Conservation (phyloP, 352 stramenopile species). For the Phytophthora fragariaefolia region DNA sequence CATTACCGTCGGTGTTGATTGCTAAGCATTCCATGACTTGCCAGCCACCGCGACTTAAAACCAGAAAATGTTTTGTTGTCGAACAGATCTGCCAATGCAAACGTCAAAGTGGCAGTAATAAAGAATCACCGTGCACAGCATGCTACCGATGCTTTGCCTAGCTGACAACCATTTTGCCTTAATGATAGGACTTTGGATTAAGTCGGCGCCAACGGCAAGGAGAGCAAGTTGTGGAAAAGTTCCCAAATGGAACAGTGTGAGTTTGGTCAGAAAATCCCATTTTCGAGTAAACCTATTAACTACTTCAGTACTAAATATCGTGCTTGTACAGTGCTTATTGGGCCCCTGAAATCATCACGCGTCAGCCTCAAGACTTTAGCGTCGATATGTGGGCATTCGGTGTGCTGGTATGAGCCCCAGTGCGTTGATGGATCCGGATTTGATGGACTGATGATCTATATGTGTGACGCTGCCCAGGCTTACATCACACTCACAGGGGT, state of each 20-base stretch:
- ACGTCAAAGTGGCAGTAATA: conserved; percentile 75
- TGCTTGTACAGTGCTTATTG: conserved; percentile 62
- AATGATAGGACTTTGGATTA: conserved; percentile 70
- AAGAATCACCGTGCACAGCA: background rate
- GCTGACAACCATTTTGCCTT: too few relatives aligned
- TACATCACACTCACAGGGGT: conserved; percentile 84
- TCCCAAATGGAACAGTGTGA: conserved; percentile 74
- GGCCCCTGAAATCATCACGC: conserved; percentile 80
- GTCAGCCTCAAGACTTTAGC: conserved; percentile 68
- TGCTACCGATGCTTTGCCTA: too few relatives aligned
- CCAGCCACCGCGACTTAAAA: conserved; percentile 79
- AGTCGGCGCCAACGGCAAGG: conserved; percentile 49
- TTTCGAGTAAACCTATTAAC: too few relatives aligned
- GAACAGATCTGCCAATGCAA: conserved; percentile 53
- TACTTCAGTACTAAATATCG: conserved; percentile 5
- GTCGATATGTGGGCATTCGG: conserved; percentile 88
- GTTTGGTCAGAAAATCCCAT: too few relatives aligned
- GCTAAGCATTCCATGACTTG: too few relatives aligned
- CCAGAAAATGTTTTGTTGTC: conserved; percentile 80
- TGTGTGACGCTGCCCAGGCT: conserved; percentile 41
- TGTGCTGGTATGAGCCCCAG: conserved; percentile 51
- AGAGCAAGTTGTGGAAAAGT: conserved; percentile 60
- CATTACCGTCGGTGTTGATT: background rate
- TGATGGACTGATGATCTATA: background rate
- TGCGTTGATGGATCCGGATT: background rate